Evolutionary conservation across 257 asterid species (phyloP), one percentile per base, ranked within the genome.

Genomic region (Solanum commersonii): DNA sequence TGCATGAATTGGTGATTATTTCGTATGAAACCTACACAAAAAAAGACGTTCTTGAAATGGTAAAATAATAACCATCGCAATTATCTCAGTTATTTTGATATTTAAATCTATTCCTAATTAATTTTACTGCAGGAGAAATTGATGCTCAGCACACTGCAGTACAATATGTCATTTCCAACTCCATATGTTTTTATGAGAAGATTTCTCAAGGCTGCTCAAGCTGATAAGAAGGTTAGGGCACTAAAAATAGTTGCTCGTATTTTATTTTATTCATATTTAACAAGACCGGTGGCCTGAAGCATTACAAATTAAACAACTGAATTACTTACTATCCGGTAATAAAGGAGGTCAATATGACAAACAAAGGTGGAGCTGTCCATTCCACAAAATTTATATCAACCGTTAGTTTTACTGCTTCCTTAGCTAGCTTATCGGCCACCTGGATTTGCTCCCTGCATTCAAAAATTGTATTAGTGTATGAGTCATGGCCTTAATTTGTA

Each of bases 131-230:
- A 96, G 99, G 99, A 97, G 90, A 93, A 84, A 29, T 87, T 94
- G 89, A 95, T 95, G 95, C 95, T 97, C 10, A 95, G 92, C 91
- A 93, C 95, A 14, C 56, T 95, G 89, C 97, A 94, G 84, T 95
- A 93, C 87, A 94, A 91, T 74, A 90, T 95, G 94, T 95, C 99
- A 5, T 92, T 95, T 10, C 99, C 99, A 27, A 97, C 99, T 60
- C 91, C 96, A 16, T 97, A 94, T 89, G 99, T 95, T 40, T 97
- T 95, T 91, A 84, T 95, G 94, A 95, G 83, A 89, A 90, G 98
- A 89, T 96, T 93, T 92, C 98, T 95, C 88, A 95, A 95, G 92
- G 98, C 96, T 33, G 97, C 98, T 85, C 97, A 93, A 89, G 93
- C 96, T 23, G 98, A 97, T 88, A 87, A 79, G 74, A 96, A 94